A percentile compares a stretch with the other conserved stretches of the same genome.
These are phyloP conservation scores for Diversispora eburnea DNA, from an alignment of 192 early-diverging fungal species.

Conservation along the genomic window DNA sequence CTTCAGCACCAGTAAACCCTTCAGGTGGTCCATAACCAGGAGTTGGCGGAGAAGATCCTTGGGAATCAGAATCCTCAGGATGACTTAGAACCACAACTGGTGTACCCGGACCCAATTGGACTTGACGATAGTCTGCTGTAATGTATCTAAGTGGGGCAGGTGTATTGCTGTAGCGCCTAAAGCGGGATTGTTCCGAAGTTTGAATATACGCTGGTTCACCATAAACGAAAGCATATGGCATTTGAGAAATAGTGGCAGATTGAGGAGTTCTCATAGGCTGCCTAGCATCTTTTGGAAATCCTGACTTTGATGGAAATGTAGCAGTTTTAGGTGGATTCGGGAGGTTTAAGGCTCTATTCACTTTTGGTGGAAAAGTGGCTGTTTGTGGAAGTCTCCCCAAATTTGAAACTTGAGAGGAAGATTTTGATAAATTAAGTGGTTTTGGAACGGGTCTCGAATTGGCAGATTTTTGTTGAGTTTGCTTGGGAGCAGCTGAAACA, in stretches of 20 bases:
- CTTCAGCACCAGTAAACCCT: conserved; percentile 1
- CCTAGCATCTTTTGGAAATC: conserved; percentile 26
- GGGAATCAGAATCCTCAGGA: conserved; percentile 31
- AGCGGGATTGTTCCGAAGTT: neutral
- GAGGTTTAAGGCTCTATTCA: conserved; percentile 26
- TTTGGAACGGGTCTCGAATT: conserved; percentile 19
- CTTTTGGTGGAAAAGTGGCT: conserved; percentile 30
- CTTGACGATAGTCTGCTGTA: conserved; percentile 23
- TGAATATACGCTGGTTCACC: conserved; percentile 21
- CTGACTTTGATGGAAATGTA: conserved; percentile 9
- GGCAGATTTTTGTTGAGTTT: conserved; percentile 6
- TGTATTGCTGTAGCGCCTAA: conserved; percentile 13
- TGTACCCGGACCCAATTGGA: conserved; percentile 19
- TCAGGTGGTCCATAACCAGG: conserved; percentile 19
- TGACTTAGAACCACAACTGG: conserved; percentile 30
- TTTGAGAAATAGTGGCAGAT: conserved; percentile 5
- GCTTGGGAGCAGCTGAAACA: neutral
- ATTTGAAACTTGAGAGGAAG: conserved; percentile 15
- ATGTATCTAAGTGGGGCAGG: conserved; percentile 21
- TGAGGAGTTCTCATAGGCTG: conserved; percentile 5
- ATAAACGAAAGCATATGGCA: neutral
- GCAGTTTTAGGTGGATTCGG: conserved; percentile 29
- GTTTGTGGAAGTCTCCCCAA: conserved; percentile 24
- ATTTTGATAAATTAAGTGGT: conserved; percentile 28
- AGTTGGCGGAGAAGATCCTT: conserved; percentile 29